Base-by-base conservation (phyloP, 2,329 filamentous ascomycete species). In the Zopfia rhizophila region DNA sequence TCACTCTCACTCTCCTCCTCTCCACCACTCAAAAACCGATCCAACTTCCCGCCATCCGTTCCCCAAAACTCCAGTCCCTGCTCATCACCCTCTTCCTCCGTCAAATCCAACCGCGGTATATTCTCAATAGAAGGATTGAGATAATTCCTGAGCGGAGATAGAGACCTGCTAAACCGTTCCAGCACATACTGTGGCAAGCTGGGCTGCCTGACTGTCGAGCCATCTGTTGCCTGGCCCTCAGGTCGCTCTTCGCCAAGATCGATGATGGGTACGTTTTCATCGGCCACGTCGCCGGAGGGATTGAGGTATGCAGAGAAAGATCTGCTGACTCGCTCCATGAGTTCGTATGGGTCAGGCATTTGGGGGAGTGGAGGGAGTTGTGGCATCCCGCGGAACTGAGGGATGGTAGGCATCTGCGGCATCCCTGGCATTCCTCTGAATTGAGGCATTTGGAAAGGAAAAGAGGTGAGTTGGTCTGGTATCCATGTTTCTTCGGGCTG, bases 251-350 rank as follows among this genome's bases (percentile, higher is more conserved):
- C 72, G 21, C 64, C 60, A 4, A 73, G 60, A 37, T 69, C 66
- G 13, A 73, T 69, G 38, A 69, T 65, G 1, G 67, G 66, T 5
- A 69, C 66, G 22, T 65, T 60, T 33, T 69, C 66, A 4, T 55
- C 58, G 31, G 63, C 56, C 7, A 69, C 48, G 44, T 69, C 66
- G 10, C 64, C 67, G 7, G 66, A 65, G 3, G 66, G 65, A 35
- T 78, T 75, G 24, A 77, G 65, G 57, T 78, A 78, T 5, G 72
- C 73, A 23, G 72, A 72, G 14, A 79, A 66, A 24, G 74, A 75
- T 21, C 56, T 61, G 11, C 66, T 65, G 12, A 72, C 60, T 10
- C 68, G 66, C 37, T 70, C 68, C 13, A 72, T 45, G 42, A 72
- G 52, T 40, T 72, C 65, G 39, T 67, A 68, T 12, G 68, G 63